These are phyloP conservation scores for Annona cherimola DNA, from an alignment of 164 flowering plant genomes.

Conservation along the genomic window DNA sequence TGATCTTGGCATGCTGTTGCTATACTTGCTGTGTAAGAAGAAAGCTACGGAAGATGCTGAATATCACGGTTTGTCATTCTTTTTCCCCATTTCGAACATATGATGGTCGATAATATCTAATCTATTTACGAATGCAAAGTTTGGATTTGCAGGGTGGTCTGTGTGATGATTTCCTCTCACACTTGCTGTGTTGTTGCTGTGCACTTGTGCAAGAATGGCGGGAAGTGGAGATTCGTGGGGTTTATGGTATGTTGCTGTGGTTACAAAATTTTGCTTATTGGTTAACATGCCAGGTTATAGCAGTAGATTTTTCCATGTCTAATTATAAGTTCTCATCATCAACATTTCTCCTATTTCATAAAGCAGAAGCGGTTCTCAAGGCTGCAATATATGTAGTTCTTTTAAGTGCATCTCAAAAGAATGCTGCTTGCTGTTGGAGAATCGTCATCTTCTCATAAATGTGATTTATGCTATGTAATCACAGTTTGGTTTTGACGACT, in stretches of 20 bases:
- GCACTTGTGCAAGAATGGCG: slow-evolving; percentile 99
- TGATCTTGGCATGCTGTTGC: slow-evolving; percentile 92
- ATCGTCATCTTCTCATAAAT: too few relatives aligned
- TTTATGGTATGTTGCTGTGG: slow-evolving; percentile 46
- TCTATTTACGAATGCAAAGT: background rate
- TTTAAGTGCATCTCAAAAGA: too few relatives aligned
- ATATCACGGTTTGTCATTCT: slow-evolving; percentile 52
- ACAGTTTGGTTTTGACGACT: too few relatives aligned
- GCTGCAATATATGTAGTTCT: too few relatives aligned
- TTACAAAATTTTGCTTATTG: too few relatives aligned
- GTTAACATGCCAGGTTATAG: too few relatives aligned
- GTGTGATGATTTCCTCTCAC: slow-evolving; percentile 90
- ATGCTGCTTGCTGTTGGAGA: too few relatives aligned
- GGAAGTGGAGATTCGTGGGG: slow-evolving; percentile 91
- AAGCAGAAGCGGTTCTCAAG: too few relatives aligned
- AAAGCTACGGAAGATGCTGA: slow-evolving; percentile 81
- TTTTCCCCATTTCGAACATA: background rate
- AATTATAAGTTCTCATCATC: too few relatives aligned
- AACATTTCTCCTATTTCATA: too few relatives aligned
- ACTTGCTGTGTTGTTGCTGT: slow-evolving; percentile 95
- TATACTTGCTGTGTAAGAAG: slow-evolving; percentile 91
- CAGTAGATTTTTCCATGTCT: too few relatives aligned
- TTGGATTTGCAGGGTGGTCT: slow-evolving; percentile 69
- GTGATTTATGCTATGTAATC: too few relatives aligned
- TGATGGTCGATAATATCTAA: background rate